Conservation (phyloP, 495 filamentous ascomycete genomes). For the Xylona heveae region DNA sequence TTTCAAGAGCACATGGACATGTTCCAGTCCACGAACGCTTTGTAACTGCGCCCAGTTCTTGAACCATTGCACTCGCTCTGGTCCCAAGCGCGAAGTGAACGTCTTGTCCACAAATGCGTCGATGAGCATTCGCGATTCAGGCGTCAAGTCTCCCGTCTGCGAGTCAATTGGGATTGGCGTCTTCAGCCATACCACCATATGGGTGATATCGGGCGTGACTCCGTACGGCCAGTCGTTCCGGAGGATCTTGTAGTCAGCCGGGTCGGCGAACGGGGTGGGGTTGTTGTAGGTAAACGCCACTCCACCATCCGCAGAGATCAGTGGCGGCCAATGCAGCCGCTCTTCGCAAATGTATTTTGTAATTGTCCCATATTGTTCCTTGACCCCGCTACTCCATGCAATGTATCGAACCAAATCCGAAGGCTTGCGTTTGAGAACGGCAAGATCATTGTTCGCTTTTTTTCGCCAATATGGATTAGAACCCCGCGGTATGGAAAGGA, state of each 20-base stretch:
- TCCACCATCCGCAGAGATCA: constrained; percentile 8
- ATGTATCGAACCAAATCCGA: constrained; percentile 72
- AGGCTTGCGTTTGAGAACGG: constrained; percentile 56
- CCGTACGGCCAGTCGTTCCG: constrained; percentile 91
- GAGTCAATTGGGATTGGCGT: constrained; percentile 26
- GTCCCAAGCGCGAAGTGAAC: constrained; percentile 38
- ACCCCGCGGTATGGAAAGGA: too few species aligned
- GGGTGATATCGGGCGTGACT: constrained; percentile 39
- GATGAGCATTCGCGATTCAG: constrained; percentile 37
- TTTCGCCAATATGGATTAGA: too few species aligned
- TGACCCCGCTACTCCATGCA: constrained; percentile 48
- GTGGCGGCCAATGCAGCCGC: constrained; percentile 46
- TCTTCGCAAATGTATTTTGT: constrained; percentile 53
- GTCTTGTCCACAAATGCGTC: constrained; percentile 41
- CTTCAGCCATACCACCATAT: constrained; percentile 37
- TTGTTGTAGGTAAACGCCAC: constrained; percentile 26
- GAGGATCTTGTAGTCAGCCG: constrained; percentile 52
- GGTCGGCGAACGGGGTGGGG: constrained; percentile 30
- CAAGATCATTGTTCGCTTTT: constrained; percentile 48
- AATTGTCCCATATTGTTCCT: constrained; percentile 51
- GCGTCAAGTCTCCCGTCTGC: constrained; percentile 44
- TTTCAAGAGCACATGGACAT: constrained; percentile 47
- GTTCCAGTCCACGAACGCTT: constrained; percentile 66
- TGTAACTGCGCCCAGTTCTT: constrained; percentile 87
- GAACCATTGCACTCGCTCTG: constrained; percentile 61